Percentiles rank a stretch among this genome's conserved stretches.
Evolutionary conservation across 345 rosid species (phyloP).

Genomic region (Gossypioides kirkii): DNA sequence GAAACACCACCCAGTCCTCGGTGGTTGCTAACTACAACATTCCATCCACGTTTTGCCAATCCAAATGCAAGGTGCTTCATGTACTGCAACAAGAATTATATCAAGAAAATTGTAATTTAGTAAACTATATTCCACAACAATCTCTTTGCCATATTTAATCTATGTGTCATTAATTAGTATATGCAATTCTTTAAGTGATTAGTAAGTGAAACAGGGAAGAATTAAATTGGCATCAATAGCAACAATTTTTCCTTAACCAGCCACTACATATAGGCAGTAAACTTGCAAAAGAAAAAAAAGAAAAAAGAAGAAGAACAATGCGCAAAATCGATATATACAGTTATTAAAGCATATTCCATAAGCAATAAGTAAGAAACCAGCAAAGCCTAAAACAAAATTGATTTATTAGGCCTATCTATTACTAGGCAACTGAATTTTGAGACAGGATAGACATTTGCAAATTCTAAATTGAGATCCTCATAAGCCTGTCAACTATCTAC

Average conservation of each 20-base stretch:
- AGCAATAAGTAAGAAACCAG: not conserved
- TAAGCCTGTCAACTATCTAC: not conserved
- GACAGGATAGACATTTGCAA: not conserved
- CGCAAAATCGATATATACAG: not conserved
- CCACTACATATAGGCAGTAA: not conserved
- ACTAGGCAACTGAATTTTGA: not conserved
- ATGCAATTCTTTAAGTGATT: not conserved
- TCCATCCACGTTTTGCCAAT: constrained; percentile 67
- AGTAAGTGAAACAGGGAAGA: not conserved
- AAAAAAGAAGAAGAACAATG: not conserved
- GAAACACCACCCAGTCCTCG: constrained; percentile 89
- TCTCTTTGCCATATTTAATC: not conserved
- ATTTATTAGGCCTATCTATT: not conserved
- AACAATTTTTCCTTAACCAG: not conserved
- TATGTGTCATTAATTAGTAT: not conserved
- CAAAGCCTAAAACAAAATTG: not conserved
- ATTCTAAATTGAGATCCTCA: not conserved
- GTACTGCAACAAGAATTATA: constrained; percentile 43
- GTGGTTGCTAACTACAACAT: constrained; percentile 87
- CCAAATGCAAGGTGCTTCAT: constrained; percentile 66
- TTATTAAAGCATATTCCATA: not conserved
- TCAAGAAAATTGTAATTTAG: not conserved
- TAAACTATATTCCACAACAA: not conserved
- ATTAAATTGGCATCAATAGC: not conserved
- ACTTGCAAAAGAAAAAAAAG: not conserved